Conservation (phyloP, 345 rosid species). For the Salix dunnii region DNA sequence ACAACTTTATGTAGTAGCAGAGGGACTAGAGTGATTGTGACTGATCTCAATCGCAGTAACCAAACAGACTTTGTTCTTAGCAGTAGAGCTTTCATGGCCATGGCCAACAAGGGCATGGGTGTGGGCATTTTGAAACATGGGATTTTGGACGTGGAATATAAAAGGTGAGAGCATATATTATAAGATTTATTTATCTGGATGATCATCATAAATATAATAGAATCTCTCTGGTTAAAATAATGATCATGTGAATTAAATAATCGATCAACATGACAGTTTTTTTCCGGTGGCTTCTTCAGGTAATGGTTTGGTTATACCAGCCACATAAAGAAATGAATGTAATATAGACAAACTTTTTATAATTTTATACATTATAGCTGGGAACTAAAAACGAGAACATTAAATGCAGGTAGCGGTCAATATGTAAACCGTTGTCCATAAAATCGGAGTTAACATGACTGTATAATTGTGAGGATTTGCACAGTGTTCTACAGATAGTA, state of each 20-base stretch:
- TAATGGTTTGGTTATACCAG: constrained; percentile 7
- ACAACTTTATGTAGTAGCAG: constrained; percentile 43
- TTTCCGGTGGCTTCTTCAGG: background rate
- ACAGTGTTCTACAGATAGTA: too few species aligned
- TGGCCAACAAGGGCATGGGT: constrained; percentile 62
- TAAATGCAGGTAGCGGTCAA: constrained; percentile 37
- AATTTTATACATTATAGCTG: background rate
- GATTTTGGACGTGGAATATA: constrained; percentile 64
- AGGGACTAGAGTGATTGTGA: constrained; percentile 65
- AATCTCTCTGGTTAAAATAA: background rate
- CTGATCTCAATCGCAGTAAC: constrained; percentile 65
- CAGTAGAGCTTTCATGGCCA: constrained; percentile 73
- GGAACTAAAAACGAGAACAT: constrained; percentile 10
- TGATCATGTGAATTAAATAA: background rate
- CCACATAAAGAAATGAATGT: background rate
- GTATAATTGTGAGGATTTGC: too few species aligned
- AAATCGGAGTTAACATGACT: too few species aligned
- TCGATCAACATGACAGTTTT: background rate
- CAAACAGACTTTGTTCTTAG: constrained; percentile 74
- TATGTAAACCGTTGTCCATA: background rate
- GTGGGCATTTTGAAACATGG: constrained; percentile 51
- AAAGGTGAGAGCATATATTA: constrained; percentile 40
- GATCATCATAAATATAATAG: background rate
- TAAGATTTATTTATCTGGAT: background rate
- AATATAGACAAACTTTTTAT: background rate